phyloP scores from a whole-genome alignment of 31 red algal genomes.

The Asparagopsis taxiformis region DNA sequence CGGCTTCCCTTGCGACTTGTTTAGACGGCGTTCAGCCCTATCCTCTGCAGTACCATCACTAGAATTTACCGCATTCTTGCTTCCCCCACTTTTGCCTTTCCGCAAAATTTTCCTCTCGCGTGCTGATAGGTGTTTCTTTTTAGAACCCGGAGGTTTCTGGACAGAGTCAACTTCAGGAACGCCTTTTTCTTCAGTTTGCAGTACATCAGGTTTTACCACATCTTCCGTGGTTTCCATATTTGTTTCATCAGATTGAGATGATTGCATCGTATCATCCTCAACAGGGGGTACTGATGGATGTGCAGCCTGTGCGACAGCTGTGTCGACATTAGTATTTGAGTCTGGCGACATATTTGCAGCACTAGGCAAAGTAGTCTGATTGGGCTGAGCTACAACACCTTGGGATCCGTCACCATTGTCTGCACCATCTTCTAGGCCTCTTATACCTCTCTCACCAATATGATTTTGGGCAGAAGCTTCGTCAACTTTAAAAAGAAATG shows the following conservation, averaged over 20 bases:
- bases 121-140: slow-evolving; percentile 54
- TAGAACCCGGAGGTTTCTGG: slow-evolving; percentile 17
- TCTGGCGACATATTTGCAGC: no score
- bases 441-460: slow-evolving; percentile 66
- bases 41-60: not conserved
- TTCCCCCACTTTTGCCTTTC: slow-evolving; percentile 3
- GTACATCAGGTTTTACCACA: no score
- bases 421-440: slow-evolving; percentile 8
- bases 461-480: slow-evolving; percentile 55
- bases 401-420: not conserved
- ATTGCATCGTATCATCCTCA: no score
- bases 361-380: no score
- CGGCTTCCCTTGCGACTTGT: slow-evolving; percentile 13
- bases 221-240: no score
- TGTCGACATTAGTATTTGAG: no score
- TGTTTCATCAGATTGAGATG: no score
- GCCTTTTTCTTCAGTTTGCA: no score
- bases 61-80: not conserved
- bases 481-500: slow-evolving; percentile 85
- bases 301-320: no score
- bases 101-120: slow-evolving; percentile 26
- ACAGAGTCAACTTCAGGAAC: no score
- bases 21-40: not conserved
- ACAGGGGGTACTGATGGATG: no score
- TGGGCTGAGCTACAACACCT: not conserved